Percentiles rank a stretch among this genome's conserved stretches.
Conservation (phyloP, 2,329 filamentous ascomycete genomes). For the Aspergillus clavatus region DNA sequence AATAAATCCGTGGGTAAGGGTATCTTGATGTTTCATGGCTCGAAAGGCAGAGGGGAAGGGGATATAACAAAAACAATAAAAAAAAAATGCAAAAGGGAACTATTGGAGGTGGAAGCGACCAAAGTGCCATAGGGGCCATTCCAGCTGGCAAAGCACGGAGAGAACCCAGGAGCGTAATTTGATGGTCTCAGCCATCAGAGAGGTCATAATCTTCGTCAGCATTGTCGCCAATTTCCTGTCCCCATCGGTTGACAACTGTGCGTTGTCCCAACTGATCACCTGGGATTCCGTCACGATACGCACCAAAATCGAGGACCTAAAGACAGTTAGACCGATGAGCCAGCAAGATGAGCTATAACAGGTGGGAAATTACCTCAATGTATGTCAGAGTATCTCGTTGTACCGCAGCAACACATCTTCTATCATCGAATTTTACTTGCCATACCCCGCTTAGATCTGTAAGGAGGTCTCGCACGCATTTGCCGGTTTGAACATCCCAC, state of each 20-base stretch:
- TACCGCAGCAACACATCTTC: conserved; percentile 91
- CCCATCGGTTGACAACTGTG: conserved; percentile 50
- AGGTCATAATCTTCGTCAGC: conserved; percentile 33
- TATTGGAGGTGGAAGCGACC: not conserved
- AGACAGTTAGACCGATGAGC: conserved; percentile 10
- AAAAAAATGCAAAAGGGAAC: not conserved
- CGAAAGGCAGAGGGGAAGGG: conserved; percentile 10
- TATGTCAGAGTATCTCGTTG: conserved; percentile 90
- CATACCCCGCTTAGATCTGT: conserved; percentile 95
- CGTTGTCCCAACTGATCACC: conserved; percentile 72
- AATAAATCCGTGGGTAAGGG: conserved; percentile 31
- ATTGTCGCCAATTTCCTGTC: conserved; percentile 33
- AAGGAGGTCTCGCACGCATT: conserved; percentile 87
- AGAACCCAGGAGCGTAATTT: conserved; percentile 9
- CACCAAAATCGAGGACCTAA: conserved; percentile 95
- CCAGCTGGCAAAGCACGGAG: conserved; percentile 1
- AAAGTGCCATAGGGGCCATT: not conserved
- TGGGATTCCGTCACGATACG: conserved; percentile 79
- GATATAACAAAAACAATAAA: conserved; percentile 4
- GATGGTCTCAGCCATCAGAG: conserved; percentile 16
- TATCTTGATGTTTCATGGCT: conserved; percentile 31
- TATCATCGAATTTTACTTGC: conserved; percentile 97
- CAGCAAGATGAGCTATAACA: not conserved
- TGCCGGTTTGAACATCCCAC: conserved; percentile 92
- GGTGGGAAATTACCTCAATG: conserved; percentile 70